Base-by-base conservation (phyloP, 345 rosid species). In the Rhodomyrtus tomentosa region DNA sequence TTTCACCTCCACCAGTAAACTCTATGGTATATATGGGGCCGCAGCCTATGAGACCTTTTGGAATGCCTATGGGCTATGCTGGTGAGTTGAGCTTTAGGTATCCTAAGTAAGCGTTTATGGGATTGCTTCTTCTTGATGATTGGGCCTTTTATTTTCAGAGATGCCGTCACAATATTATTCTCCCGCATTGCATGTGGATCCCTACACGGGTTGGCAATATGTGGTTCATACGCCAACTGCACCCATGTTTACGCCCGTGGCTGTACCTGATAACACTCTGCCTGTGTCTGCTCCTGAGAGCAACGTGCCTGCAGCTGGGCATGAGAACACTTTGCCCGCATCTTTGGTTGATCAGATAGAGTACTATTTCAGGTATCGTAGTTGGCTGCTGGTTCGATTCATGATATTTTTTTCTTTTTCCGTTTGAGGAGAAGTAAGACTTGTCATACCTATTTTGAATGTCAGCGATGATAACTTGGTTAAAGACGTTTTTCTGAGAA, bases 101-200 rank as follows among this genome's bases (percentile, higher is more conserved):
- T 81, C 40, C 11, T 36, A 13, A 21, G 56, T n/a, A n/a, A 53
- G 55, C 21, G 22, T 50, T 50, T 50, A 81, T 29, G 22, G 16
- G 82, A n/a, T 45, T 32, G 76, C 36, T n/a, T 29, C 82, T 52
- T 81, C 53, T 52, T 50, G 82, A 50, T 10, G 27, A 27, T 8
- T 8, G 45, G 45, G 76, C 24, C 40, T 45, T 59, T 54, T 83
- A 20, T 86, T 59, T 85, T 82, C 92, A 92, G 96, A 91, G 54
- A 83, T 85, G 50, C 36, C 90, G 54, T 89, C 88, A 81, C 81
- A 36, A 8, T 83, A 50, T 62, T 86, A 83, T 56, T 18, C 53
- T 81, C 87, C 81, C 53, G 84, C 91, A 50, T 48, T 89, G 85
- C 89, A 86, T 3, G 3, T 93, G 92, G 96, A 91, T 50, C 86